Base-by-base conservation (phyloP, 345 rosid genomes). In the Citrus sp. region DNA sequence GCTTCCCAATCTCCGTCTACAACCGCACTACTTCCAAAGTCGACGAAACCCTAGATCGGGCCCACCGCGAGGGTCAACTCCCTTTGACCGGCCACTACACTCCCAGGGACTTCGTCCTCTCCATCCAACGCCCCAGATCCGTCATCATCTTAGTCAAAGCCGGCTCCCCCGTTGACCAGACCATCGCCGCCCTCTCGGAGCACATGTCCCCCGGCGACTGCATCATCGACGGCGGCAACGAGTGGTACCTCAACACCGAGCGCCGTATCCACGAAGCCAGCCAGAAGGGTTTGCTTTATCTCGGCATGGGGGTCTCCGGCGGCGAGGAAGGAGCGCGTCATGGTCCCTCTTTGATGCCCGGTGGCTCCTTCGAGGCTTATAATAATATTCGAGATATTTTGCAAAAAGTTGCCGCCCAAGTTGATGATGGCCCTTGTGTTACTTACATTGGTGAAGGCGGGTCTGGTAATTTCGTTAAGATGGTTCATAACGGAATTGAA, bases 401-500 rank as follows among this genome's bases (percentile, higher is more conserved):
- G 37, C 86, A 76, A 74, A 95, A 89, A 80, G 97, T 95, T 1
- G 98, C 98, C 6, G 98, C 99, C 3, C 99, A 95, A 76, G 98
- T 95, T 14, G 98, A 95, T 18, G 99, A 95, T n/a, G 99, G 98
- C 1, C 98, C 99, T 37, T 95, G 99, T 55, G 99, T 95, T 12
- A 92, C 98, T 51, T 95, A 93, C 79, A 90, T 95, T 18, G 98
- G 99, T 5, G 94, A 91, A 82, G 99, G 98, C 2, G 98, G 99
- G 51, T 90, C 99, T n/a, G 99, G 99, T 0, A 95, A 95, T 80
- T 95, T 95, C 30, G 99, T 95, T 28, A 95, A 95, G 75, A 95
- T 95, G 99, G 97, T 95, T 56, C 99, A 95, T 72, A 95, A 95
- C n/a, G 99, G 99, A 76, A 95, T 95, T 37, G 99, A 94, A 74